Evolutionary conservation across 169 alveolate genomes (phyloP).

Genomic region (Cryptosporidium tyzzeri): DNA sequence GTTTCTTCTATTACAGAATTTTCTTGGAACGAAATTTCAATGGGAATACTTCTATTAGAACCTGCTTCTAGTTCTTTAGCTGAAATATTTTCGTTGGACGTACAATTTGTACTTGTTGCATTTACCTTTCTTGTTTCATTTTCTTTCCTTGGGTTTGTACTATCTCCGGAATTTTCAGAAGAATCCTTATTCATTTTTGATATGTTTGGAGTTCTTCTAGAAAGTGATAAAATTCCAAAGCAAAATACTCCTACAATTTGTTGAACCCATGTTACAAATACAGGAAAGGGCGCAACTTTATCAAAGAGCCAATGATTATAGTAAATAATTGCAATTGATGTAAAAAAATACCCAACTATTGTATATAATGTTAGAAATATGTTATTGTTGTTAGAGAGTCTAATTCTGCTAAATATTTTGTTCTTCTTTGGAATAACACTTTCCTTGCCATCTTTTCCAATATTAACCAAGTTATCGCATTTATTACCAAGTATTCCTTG

Average conservation of each 20-base stretch:
- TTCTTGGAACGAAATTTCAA: constrained; percentile 19
- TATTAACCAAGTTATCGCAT: not conserved
- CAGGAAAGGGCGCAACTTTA: constrained; percentile 73
- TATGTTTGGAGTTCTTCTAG: constrained; percentile 37
- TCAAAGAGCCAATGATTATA: constrained; percentile 72
- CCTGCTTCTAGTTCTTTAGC: constrained; percentile 18
- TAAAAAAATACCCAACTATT: constrained; percentile 70
- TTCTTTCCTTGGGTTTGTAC: not conserved
- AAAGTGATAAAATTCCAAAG: constrained; percentile 45
- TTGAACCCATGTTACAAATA: constrained; percentile 74
- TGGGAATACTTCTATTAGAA: not conserved
- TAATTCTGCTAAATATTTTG: constrained; percentile 12
- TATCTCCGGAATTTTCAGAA: not conserved
- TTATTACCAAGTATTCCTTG: constrained; percentile 10
- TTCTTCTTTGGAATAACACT: not conserved
- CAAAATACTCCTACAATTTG: constrained; percentile 67
- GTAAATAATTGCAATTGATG: constrained; percentile 64
- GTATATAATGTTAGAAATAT: constrained; percentile 50
- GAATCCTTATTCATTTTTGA: constrained; percentile 29
- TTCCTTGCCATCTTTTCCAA: not conserved
- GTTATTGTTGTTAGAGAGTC: constrained; percentile 19
- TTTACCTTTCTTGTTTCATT: not conserved
- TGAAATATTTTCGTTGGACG: constrained; percentile 40
- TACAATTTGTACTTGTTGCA: constrained; percentile 35
- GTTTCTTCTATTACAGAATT: not conserved